Base-by-base conservation (phyloP, 2,329 filamentous ascomycete species). In the Neopestalotiopsis rosae region DNA sequence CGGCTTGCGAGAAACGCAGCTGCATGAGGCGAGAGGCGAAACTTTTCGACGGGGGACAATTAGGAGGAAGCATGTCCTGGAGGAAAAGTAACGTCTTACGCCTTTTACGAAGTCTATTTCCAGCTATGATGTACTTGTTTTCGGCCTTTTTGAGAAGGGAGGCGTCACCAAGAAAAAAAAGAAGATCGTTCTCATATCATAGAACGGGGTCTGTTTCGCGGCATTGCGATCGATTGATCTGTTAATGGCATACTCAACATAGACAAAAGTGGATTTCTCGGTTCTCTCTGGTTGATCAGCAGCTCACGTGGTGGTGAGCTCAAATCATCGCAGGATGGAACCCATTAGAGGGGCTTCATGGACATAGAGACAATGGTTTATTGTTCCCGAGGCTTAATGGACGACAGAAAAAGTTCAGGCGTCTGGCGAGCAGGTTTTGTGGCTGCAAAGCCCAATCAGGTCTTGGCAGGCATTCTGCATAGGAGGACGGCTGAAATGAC, bases 201-300 rank as follows among this genome's bases (percentile, higher is more conserved):
- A 77, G 76, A 78, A 74, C 70, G 75, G 76, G 74, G 74, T 74
- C 70, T 75, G 71, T 56, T 56, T 72, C 74, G 72, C 74, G 74
- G 76, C 73, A 73, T 74, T 72, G 75, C 74, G 61, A 40, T 38
- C 74, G 75, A 72, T 59, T 73, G 73, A 76, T 75, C 75, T 76
- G 73, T 77, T 76, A 75, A 78, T 77, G 74, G 74, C 59, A 62
- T 75, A 78, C 76, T 76, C 74, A 76, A 52, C 83, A 87, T 89
- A 90, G 87, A 90, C 85, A 89, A 89, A 89, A 89, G 86, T 86
- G 86, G 87, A 88, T 88, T 88, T 87, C 86, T 89, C 87, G 83
- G 85, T 86, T 87, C 81, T 87, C 24, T 52, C 84, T 85, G 81
- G 84, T 84, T 79, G 73, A 73, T 65, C 72, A 69, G 72, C 72